phyloP scores from a whole-genome alignment of 1,139 yeast species.

The Trichomonascaceae sp. region DNA sequence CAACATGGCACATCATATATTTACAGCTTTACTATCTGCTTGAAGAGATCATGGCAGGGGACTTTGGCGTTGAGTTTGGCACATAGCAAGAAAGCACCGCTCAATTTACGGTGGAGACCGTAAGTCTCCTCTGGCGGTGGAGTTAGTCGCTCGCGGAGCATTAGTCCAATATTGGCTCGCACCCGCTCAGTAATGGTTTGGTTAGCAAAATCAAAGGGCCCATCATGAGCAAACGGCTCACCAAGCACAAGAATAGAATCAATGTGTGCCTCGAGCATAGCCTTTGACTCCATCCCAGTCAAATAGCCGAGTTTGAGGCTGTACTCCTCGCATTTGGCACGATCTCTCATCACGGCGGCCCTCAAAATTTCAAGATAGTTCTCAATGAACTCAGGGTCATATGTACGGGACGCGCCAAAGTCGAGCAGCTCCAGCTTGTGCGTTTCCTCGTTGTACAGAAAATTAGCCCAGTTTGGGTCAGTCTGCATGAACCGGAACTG shows the following conservation, averaged over 20 bases:
- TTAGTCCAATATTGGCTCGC: conserved; percentile 67
- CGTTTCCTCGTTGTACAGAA: conserved; percentile 58
- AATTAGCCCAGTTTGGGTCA: conserved; percentile 99
- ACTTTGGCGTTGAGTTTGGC: conserved; percentile 75
- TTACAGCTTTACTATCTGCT: conserved; percentile 63
- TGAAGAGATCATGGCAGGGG: conserved; percentile 67
- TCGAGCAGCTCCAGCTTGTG: conserved; percentile 72
- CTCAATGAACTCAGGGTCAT: conserved; percentile 49
- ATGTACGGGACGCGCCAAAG: conserved; percentile 90
- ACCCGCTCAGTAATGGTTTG: conserved; percentile 94
- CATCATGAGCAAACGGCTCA: conserved; percentile 60
- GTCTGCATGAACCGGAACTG: conserved; percentile 90
- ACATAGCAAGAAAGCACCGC: conserved; percentile 87
- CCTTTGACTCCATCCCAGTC: conserved; percentile 78
- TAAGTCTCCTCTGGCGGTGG: conserved; percentile 99
- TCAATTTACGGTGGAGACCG: conserved; percentile 82
- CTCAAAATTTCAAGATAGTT: conserved; percentile 63
- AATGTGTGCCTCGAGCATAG: conserved; percentile 85
- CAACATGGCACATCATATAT: too few species aligned
- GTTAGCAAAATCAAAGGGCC: conserved; percentile 53
- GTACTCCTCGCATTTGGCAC: conserved; percentile 47
- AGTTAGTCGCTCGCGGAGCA: conserved; percentile 82
- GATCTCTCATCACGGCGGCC: conserved; percentile 63
- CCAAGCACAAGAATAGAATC: conserved; percentile 85
- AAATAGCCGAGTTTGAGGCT: conserved; percentile 73